These are phyloP conservation scores for Rhodotorula sp. DNA, from an alignment of 1,284 basidiomycete species.

Conservation along the genomic window DNA sequence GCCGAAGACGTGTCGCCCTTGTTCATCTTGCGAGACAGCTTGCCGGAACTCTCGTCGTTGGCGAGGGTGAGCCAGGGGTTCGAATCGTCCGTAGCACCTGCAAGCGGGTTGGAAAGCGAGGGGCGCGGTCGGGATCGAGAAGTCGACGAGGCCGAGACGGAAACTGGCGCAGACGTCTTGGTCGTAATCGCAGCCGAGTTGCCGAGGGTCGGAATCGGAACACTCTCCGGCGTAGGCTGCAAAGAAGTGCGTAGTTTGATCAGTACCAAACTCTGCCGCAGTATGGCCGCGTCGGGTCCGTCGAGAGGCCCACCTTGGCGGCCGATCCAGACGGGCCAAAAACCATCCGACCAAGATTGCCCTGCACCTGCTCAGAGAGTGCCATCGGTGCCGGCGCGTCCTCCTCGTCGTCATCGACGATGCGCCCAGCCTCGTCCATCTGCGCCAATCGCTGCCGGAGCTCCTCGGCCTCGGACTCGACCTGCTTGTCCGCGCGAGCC, in stretches of 20 bases:
- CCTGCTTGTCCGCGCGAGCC: conserved; percentile 62
- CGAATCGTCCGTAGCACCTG: conserved; percentile 37
- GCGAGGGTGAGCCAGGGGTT: conserved; percentile 71
- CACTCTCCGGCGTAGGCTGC: no score
- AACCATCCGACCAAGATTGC: conserved; percentile 55
- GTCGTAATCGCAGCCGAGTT: conserved; percentile 36
- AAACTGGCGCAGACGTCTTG: conserved; percentile 37
- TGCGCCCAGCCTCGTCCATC: conserved; percentile 49
- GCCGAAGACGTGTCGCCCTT: conserved; percentile 58
- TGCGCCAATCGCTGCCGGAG: conserved; percentile 65
- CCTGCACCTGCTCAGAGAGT: conserved; percentile 49
- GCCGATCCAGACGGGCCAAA: conserved; percentile 48
- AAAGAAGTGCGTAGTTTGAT: no score
- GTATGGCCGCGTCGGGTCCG: background rate
- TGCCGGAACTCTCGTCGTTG: conserved; percentile 43
- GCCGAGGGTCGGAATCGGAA: conserved; percentile 5
- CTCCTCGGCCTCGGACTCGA: conserved; percentile 65
- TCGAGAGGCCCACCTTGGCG: conserved; percentile 30
- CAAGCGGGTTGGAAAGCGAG: conserved; percentile 28
- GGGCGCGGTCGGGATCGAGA: conserved; percentile 12
- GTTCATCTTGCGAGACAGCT: conserved; percentile 61
- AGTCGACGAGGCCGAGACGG: conserved; percentile 35
- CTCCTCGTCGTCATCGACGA: conserved; percentile 47
- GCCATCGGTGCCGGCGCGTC: conserved; percentile 47
- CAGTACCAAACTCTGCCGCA: conserved; percentile 1